A percentile compares a stretch with the other conserved stretches of the same genome.
These are phyloP conservation scores for Petunia axillaris DNA, from an alignment of 257 asterid species.

Conservation along the genomic window DNA sequence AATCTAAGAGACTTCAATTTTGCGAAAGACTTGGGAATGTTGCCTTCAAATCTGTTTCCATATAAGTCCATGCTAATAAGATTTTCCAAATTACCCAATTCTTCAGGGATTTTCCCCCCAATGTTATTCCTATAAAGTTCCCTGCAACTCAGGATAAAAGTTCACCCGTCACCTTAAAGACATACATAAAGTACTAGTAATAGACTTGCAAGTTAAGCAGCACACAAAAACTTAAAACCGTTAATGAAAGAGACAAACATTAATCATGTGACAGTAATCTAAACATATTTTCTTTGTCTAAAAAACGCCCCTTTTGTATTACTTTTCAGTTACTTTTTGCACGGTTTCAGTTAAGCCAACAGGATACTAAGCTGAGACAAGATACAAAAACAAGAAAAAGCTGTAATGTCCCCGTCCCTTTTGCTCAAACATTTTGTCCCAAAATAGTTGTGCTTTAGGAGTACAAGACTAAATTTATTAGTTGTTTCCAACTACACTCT, in stretches of 20 bases:
- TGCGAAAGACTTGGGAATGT: slow-evolving; percentile 68
- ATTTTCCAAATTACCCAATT: slow-evolving; percentile 67
- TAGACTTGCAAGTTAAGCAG: neutral
- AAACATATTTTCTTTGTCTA: slow-evolving; percentile 7
- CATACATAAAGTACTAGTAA: neutral
- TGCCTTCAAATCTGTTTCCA: slow-evolving; percentile 66
- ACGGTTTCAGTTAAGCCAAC: slow-evolving; percentile 27
- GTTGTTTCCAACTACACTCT: too few relatives aligned
- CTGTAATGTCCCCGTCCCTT: too few relatives aligned
- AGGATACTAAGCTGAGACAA: slow-evolving; percentile 8
- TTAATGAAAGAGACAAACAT: slow-evolving; percentile 14
- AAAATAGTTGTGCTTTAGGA: too few relatives aligned
- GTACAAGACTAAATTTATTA: too few relatives aligned
- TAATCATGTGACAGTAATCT: slow-evolving; percentile 26
- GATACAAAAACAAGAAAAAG: slow-evolving; percentile 5
- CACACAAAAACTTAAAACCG: neutral
- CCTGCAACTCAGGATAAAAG: slow-evolving; percentile 47
- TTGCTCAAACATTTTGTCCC: neutral
- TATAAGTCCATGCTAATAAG: slow-evolving; percentile 87
- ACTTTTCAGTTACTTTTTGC: slow-evolving; percentile 15
- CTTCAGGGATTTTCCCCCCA: slow-evolving; percentile 71
- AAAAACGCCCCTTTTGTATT: neutral
- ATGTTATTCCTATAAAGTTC: slow-evolving; percentile 71
- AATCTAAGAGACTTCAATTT: slow-evolving; percentile 73
- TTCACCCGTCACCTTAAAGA: slow-evolving; percentile 25